These are phyloP conservation scores for Cladophialophora yegresii DNA, from an alignment of 2,329 filamentous ascomycete genomes.

Conservation along the genomic window DNA sequence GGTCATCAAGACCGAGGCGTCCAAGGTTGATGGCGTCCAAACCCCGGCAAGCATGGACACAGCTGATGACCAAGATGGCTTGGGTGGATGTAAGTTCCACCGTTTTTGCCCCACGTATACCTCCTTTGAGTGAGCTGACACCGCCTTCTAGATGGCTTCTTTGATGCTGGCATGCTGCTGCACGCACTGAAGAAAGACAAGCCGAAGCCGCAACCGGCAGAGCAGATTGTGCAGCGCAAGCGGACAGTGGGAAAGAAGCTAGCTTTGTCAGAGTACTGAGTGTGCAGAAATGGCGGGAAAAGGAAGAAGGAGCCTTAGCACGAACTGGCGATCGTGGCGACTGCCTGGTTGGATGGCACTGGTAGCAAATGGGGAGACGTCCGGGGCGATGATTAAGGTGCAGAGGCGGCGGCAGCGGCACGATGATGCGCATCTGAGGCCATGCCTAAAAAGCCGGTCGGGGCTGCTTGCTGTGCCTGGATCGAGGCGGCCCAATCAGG, in stretches of 20 bases:
- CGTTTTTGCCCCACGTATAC: conserved; percentile 15
- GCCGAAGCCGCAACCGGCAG: conserved; percentile 41
- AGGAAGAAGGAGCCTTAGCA: conserved; percentile 1
- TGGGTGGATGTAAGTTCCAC: conserved; percentile 81
- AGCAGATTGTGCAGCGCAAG: conserved; percentile 38
- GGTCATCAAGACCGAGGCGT: conserved; percentile 48
- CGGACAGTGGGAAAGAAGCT: conserved; percentile 53
- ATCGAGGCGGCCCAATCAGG: conserved; percentile 30
- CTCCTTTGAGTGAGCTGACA: conserved; percentile 38
- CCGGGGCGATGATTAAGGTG: conserved; percentile 16
- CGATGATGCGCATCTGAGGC: conserved; percentile 23
- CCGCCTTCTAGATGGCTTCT: conserved; percentile 78
- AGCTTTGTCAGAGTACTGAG: conserved; percentile 48
- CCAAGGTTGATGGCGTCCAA: conserved; percentile 53
- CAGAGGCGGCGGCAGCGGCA: background rate
- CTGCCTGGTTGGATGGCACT: conserved; percentile 12
- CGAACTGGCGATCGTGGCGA: background rate
- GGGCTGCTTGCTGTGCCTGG: conserved; percentile 27
- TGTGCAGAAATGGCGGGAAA: background rate
- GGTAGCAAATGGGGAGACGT: conserved; percentile 20
- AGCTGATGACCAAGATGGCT: conserved; percentile 72
- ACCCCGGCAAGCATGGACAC: conserved; percentile 68
- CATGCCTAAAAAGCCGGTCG: conserved; percentile 18
- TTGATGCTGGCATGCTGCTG: conserved; percentile 91
- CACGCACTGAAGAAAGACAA: conserved; percentile 55